Base-by-base conservation (phyloP, 2,329 filamentous ascomycete genomes). In the Pseudogymnoascus sp. region DNA sequence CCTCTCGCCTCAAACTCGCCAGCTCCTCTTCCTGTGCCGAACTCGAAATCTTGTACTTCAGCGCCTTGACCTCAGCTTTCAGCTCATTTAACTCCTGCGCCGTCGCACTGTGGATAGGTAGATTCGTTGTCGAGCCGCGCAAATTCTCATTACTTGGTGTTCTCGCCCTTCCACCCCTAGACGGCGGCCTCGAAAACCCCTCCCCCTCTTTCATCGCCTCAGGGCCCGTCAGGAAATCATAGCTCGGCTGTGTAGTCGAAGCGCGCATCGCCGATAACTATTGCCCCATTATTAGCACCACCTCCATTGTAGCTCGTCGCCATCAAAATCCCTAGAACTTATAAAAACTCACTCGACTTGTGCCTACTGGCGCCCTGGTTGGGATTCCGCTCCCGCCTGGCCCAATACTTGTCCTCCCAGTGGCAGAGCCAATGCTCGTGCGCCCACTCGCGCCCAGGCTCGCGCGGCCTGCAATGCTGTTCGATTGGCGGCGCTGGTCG, bases 21-120 rank as follows among this genome's bases (percentile, higher is more conserved):
- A 97, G 83, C 63, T 96, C 91, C 68, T 90, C 88, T 71, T 97
- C 93, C 68, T 96, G 91, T 69, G 93, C 92, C 61, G 90, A 78
- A 16, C 90, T 93, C 70, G 92, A 90, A 67, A 96, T 81, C 63
- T 93, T 91, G 76, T 97, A 99, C 65, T 87, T 88, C 60, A 97
- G 78, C 0, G 91, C 90, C 65, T 92, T 94, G 43, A 97, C 80
- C 74, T 97, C 91, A 1, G 93, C 91, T 71, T 93, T 92, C 26
- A 97, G 81, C 66, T 92, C 88, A 70, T 97, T 92, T 84, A 87
- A 73, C 72, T 66, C 69, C 31, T 65, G 63, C 1, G 65, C 66
- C 26, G 72, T 68, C 0, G 61, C 60, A 14, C 69, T 68, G 12
- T 66, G 60, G 8, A 71, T 69, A 1, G 67, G 63, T 26, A 70